Percentiles rank a stretch among this genome's conserved stretches.
Evolutionary conservation across 805 yeast species (phyloP).

Genomic region (Maudiozyma pseudohumilis): DNA sequence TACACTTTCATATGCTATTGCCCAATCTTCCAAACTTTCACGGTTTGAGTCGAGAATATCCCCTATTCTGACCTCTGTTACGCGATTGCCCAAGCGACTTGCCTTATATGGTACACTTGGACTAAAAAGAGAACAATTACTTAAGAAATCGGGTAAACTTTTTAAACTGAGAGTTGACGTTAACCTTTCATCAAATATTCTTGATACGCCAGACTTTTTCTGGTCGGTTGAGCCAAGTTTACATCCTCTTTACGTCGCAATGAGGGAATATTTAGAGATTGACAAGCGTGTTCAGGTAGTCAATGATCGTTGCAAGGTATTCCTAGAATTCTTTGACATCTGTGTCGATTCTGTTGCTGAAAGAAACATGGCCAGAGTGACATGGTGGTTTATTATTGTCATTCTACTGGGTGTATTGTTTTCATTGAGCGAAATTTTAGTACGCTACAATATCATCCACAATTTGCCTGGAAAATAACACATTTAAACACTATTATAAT

Average conservation of each 20-base stretch:
- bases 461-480: no score
- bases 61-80: slow-evolving; percentile 68
- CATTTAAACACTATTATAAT: no score
- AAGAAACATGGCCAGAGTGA: slow-evolving; percentile 80
- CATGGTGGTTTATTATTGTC: slow-evolving; percentile 79
- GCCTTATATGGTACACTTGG: slow-evolving; percentile 88
- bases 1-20: slow-evolving; percentile 92
- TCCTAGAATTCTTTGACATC: slow-evolving; percentile 84
- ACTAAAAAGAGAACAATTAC: slow-evolving; percentile 68
- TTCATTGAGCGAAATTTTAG: slow-evolving; percentile 58
- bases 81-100: slow-evolving; percentile 79
- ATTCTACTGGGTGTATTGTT: slow-evolving; percentile 72
- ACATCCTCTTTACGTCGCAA: slow-evolving; percentile 83
- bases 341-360: slow-evolving; percentile 92
- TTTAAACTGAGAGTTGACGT: slow-evolving; percentile 91
- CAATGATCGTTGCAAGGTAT: slow-evolving; percentile 89
- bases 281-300: slow-evolving; percentile 90
- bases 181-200: slow-evolving; percentile 76
- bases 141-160: slow-evolving; percentile 81
- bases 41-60: slow-evolving; percentile 89
- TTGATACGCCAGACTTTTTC: slow-evolving; percentile 93
- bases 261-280: slow-evolving; percentile 85
- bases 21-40: slow-evolving; percentile 88
- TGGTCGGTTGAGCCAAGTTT: slow-evolving; percentile 95
- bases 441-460: slow-evolving; percentile 43